Evolutionary conservation across 2,329 filamentous ascomycete species (phyloP).

Genomic region (Penicillium italicum): DNA sequence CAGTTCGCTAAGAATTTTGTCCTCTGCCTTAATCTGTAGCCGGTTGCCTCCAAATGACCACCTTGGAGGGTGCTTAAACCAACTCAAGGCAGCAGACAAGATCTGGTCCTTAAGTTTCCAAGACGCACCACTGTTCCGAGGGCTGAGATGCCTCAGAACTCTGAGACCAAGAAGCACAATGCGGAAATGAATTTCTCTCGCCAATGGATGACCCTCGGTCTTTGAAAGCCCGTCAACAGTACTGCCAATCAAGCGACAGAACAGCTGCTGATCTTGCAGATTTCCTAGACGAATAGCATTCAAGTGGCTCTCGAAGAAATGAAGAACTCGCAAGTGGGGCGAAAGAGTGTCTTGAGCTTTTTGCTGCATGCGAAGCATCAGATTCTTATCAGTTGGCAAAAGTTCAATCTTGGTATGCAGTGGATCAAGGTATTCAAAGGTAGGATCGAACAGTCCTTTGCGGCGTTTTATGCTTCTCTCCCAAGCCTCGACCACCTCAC

Average conservation of each 20-base stretch:
- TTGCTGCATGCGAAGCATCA: constrained; percentile 71
- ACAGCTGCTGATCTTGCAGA: constrained; percentile 74
- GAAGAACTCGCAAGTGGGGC: constrained; percentile 78
- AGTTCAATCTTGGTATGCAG: constrained; percentile 92
- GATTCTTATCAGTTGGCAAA: constrained; percentile 78
- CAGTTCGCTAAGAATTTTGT: constrained; percentile 75
- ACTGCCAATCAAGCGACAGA: constrained; percentile 72
- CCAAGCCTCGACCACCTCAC: constrained; percentile 87
- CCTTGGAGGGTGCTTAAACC: constrained; percentile 78
- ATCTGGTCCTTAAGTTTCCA: constrained; percentile 88
- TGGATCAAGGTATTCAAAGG: constrained; percentile 72
- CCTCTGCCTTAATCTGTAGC: constrained; percentile 89
- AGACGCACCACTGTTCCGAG: constrained; percentile 60
- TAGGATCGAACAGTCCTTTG: constrained; percentile 74
- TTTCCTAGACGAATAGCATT: constrained; percentile 86
- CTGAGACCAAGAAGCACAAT: constrained; percentile 77
- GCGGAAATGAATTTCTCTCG: constrained; percentile 87
- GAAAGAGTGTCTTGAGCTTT: constrained; percentile 76
- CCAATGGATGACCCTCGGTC: constrained; percentile 75
- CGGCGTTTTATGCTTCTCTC: constrained; percentile 74
- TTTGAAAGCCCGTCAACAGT: constrained; percentile 72
- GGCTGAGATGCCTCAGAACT: constrained; percentile 68
- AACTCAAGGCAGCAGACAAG: constrained; percentile 77
- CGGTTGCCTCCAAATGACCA: constrained; percentile 97
- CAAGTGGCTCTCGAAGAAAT: constrained; percentile 92